These are phyloP conservation scores for rapeseed (Brassica napus) DNA, from an alignment of 345 rosid species.

Conservation along the genomic window DNA sequence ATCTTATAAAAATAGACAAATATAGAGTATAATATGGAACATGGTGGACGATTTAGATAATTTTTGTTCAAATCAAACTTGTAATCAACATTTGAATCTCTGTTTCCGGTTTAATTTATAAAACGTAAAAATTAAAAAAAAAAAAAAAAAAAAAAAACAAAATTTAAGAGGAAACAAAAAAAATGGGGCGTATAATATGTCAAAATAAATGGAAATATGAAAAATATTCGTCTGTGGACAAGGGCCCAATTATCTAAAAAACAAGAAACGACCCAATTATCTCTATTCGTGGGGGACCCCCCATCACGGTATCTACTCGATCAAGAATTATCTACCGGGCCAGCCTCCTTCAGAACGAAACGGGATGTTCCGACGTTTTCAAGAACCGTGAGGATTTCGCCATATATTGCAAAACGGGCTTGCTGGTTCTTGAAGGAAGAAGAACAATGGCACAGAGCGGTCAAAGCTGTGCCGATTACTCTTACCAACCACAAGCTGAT, in stretches of 20 bases:
- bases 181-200: not conserved
- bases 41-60: too few relatives aligned
- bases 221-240: not conserved
- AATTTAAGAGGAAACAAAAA: too few relatives aligned
- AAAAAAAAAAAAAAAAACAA: too few relatives aligned
- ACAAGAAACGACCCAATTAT: slow-evolving; percentile 45
- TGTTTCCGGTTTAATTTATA: too few relatives aligned
- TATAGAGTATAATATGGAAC: not conserved
- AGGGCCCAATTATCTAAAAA: not conserved
- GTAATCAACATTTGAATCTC: too few relatives aligned
- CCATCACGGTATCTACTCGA: slow-evolving; percentile 63
- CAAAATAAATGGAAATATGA: not conserved
- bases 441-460: slow-evolving; percentile 81
- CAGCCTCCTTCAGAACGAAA: slow-evolving; percentile 70
- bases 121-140: too few relatives aligned
- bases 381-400: slow-evolving; percentile 88
- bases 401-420: slow-evolving; percentile 81
- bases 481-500: slow-evolving; percentile 26
- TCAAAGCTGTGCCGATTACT: slow-evolving; percentile 62
- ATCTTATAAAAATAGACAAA: not conserved
- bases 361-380: slow-evolving; percentile 75
- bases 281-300: slow-evolving; percentile 89
- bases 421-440: slow-evolving; percentile 55
- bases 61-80: too few relatives aligned
- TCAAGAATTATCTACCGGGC: slow-evolving; percentile 51